A percentile compares a stretch with the other conserved stretches of the same genome.
Evolutionary conservation across 176 grass and related monocot genomes (phyloP).

Genomic region (Bothriochloa decipiens): DNA sequence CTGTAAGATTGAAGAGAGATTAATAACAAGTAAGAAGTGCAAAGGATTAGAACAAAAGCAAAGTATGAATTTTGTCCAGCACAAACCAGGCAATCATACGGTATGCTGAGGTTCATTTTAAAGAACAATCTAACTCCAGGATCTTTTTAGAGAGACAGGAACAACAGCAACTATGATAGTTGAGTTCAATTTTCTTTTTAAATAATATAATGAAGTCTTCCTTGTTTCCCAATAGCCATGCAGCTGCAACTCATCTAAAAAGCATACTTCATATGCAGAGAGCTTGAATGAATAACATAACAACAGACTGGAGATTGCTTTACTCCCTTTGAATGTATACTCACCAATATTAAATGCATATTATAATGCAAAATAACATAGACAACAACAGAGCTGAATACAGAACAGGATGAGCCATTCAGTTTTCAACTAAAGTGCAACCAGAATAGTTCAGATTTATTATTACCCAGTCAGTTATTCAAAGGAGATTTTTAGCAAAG

Average conservation of each 20-base stretch:
- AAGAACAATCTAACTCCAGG: not conserved
- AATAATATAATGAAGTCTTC: constrained; percentile 11
- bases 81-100: not conserved
- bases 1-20: not conserved
- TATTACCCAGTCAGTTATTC: not conserved
- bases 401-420: constrained; percentile 14
- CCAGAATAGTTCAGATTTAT: not conserved
- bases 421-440: not conserved
- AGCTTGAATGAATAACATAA: constrained; percentile 12
- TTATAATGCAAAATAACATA: constrained; percentile 15
- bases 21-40: not conserved
- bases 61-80: not conserved
- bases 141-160: not conserved
- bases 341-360: not conserved
- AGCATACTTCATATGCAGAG: constrained; percentile 5
- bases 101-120: not conserved
- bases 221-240: not conserved
- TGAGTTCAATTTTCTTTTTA: not conserved
- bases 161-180: not conserved
- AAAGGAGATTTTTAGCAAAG: constrained; percentile 1
- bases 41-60: not conserved
- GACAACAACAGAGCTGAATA: not conserved
- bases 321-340: not conserved
- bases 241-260: constrained; percentile 7
- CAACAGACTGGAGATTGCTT: not conserved